Evolutionary conservation across 768 basidiomycete species (phyloP).

Genomic region (Kwoniella pini): DNA sequence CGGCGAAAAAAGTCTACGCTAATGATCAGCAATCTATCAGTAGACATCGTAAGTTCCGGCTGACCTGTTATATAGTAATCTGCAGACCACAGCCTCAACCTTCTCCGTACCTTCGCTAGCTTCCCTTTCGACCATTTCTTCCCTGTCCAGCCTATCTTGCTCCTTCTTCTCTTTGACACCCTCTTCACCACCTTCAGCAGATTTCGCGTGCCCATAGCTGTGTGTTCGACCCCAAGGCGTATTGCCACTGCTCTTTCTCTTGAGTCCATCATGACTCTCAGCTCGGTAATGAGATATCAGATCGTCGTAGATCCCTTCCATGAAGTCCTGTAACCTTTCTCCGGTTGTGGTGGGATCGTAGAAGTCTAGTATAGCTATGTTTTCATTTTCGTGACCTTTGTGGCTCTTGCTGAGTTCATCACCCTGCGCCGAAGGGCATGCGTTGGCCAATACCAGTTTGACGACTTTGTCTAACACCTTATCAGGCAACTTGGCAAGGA

Average conservation of each 20-base stretch:
- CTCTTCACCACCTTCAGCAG: constrained; percentile 44
- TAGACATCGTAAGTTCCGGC: too few relatives aligned
- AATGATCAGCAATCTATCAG: not conserved
- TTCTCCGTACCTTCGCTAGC: constrained; percentile 65
- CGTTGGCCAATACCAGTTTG: constrained; percentile 33
- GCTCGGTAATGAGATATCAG: constrained; percentile 56
- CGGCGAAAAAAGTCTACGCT: constrained; percentile 73
- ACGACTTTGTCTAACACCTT: constrained; percentile 44
- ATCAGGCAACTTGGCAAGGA: constrained; percentile 46
- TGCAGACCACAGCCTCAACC: constrained; percentile 72
- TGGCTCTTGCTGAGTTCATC: constrained; percentile 42
- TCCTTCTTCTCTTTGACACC: constrained; percentile 54
- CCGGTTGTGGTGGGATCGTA: constrained; percentile 55
- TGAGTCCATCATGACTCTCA: constrained; percentile 23
- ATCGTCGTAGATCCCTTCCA: constrained; percentile 67
- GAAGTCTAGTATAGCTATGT: constrained; percentile 41
- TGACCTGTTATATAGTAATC: constrained; percentile 80
- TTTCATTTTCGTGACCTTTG: constrained; percentile 27
- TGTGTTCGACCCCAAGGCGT: constrained; percentile 31
- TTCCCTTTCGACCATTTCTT: constrained; percentile 56
- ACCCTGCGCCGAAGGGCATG: constrained; percentile 22
- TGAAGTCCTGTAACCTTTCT: constrained; percentile 70
- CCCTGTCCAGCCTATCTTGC: constrained; percentile 41
- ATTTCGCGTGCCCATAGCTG: constrained; percentile 12
- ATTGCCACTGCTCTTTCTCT: constrained; percentile 37